Evolutionary conservation across 768 basidiomycete genomes (phyloP).

Genomic region (Rhodotorula sphaerocarpa): DNA sequence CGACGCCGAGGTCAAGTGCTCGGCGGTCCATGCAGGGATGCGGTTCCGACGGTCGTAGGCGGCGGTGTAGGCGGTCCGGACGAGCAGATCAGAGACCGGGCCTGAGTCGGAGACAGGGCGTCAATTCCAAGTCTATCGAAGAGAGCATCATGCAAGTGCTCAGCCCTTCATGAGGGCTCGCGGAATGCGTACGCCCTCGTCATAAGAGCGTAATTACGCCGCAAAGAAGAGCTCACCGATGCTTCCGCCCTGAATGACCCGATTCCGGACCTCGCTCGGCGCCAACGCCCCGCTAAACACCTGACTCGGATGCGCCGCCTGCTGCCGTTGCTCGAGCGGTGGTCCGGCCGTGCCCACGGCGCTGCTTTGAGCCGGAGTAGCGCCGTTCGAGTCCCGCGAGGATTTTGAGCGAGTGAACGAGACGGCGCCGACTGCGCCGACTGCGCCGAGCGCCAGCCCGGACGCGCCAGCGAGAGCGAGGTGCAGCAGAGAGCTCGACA

Average conservation of each 20-base stretch:
- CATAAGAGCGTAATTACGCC: too few relatives aligned
- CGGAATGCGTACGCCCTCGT: neutral
- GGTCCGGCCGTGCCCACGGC: neutral
- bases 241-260: conserved; percentile 6
- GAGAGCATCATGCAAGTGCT: neutral
- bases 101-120: neutral
- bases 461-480: conserved; percentile 14
- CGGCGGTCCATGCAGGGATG: conserved; percentile 95
- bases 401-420: neutral
- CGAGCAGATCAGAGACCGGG: conserved; percentile 28
- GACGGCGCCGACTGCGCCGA: conserved; percentile 26
- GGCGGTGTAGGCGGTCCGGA: conserved; percentile 25
- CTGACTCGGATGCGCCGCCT: conserved; percentile 1
- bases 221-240: conserved; percentile 12
- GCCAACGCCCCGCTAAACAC: conserved; percentile 6
- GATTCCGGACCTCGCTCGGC: neutral
- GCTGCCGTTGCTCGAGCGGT: neutral
- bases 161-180: neutral
- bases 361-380: neutral
- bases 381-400: neutral
- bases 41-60: conserved; percentile 82
- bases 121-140: too few relatives aligned
- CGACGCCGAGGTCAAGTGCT: conserved; percentile 76
- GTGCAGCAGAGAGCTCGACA: conserved; percentile 2
- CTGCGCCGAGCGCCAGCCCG: conserved; percentile 27